These are phyloP conservation scores for Parietaria judaica DNA, from an alignment of 306 rosid genomes.

Conservation along the genomic window DNA sequence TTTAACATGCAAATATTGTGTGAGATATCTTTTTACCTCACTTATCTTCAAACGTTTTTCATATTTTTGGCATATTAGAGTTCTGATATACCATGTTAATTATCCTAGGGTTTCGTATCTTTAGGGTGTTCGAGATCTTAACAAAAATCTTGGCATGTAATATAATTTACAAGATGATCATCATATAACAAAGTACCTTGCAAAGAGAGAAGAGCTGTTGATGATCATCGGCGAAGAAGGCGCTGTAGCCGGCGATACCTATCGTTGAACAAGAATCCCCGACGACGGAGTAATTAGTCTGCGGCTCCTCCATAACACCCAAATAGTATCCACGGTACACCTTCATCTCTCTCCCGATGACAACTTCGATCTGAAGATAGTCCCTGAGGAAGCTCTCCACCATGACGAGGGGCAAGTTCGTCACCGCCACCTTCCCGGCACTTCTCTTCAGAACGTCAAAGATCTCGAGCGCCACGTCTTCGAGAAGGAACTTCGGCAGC, in stretches of 20 bases:
- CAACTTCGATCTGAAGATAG: slow-evolving; percentile 59
- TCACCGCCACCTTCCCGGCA: slow-evolving; percentile 52
- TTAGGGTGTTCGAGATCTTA: too few species aligned
- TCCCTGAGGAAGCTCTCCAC: slow-evolving; percentile 70
- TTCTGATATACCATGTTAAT: too few species aligned
- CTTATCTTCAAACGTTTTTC: too few species aligned
- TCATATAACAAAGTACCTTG: slow-evolving; percentile 32
- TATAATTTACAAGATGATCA: too few species aligned
- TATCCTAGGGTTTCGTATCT: too few species aligned
- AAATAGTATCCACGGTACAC: slow-evolving; percentile 52
- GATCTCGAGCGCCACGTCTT: slow-evolving; percentile 61
- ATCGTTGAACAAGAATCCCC: slow-evolving; percentile 20
- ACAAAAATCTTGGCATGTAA: too few species aligned
- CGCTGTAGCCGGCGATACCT: slow-evolving; percentile 36
- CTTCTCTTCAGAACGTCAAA: slow-evolving; percentile 39
- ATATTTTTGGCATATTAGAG: too few species aligned
- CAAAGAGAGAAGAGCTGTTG: slow-evolving; percentile 38
- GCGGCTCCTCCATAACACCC: slow-evolving; percentile 54
- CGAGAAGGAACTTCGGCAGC: slow-evolving; percentile 65
- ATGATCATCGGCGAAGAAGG: slow-evolving; percentile 8
- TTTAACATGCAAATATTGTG: too few species aligned
- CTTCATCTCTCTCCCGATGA: slow-evolving; percentile 57
- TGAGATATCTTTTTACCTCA: too few species aligned
- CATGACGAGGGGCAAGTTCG: slow-evolving; percentile 54
- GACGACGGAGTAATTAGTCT: neutral